phyloP scores from a whole-genome alignment of 2,329 filamentous ascomycete species.

The Didymella pinodella region DNA sequence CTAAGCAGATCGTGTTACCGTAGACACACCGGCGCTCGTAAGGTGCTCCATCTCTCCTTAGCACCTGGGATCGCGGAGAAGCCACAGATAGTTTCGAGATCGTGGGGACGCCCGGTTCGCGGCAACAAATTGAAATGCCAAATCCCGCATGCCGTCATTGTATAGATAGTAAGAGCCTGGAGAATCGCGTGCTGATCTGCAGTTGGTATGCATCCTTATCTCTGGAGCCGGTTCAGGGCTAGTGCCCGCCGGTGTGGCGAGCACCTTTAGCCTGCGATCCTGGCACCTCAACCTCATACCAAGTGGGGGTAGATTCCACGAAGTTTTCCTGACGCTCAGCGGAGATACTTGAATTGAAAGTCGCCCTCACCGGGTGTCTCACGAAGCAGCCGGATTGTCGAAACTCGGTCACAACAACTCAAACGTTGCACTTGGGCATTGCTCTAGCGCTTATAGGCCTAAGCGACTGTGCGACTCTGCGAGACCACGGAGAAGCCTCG shows the following conservation, averaged over 20 bases:
- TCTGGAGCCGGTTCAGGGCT: conserved; percentile 35
- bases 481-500: conserved; percentile 10
- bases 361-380: neutral
- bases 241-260: conserved; percentile 26
- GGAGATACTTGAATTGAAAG: conserved; percentile 29
- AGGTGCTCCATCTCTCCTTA: conserved; percentile 20
- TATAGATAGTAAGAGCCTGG: conserved; percentile 18
- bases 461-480: conserved; percentile 8
- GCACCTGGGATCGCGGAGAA: conserved; percentile 26
- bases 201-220: conserved; percentile 48
- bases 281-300: conserved; percentile 18
- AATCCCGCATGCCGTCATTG: conserved; percentile 31
- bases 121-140: conserved; percentile 18
- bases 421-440: neutral
- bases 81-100: conserved; percentile 20
- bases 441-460: conserved; percentile 17
- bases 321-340: conserved; percentile 16
- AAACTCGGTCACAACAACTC: neutral
- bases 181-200: conserved; percentile 27
- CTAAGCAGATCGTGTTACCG: conserved; percentile 11
- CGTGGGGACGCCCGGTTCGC: conserved; percentile 1
- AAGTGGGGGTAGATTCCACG: conserved; percentile 28
- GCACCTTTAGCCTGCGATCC: conserved; percentile 21
- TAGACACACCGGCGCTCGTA: conserved; percentile 22
- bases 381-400: neutral